Percentiles rank a stretch among this genome's conserved stretches.
phyloP scores from a whole-genome alignment of 495 filamentous ascomycete species.

The Aspergillus egyptiacus region DNA sequence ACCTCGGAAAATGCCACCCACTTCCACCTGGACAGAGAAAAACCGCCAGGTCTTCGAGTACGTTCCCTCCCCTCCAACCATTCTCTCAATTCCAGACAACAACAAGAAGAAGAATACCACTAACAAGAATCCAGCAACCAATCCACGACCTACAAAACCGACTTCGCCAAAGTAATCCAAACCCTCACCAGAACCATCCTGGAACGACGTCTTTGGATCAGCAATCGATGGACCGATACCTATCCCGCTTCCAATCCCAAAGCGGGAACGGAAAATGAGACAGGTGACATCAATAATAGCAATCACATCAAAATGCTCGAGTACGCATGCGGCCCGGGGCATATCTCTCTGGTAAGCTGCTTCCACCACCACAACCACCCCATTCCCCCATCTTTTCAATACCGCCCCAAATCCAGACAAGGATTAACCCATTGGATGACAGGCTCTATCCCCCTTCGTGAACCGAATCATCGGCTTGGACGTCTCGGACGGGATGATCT shows the following conservation, averaged over 20 bases:
- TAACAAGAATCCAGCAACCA: slow-evolving; percentile 33
- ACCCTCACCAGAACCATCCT: slow-evolving; percentile 35
- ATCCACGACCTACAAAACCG: slow-evolving; percentile 38
- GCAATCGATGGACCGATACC: slow-evolving; percentile 49
- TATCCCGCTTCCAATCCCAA: too few relatives aligned
- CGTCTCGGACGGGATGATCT: slow-evolving; percentile 61
- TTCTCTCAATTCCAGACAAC: too few relatives aligned
- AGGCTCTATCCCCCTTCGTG: slow-evolving; percentile 56
- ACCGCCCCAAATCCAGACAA: too few relatives aligned
- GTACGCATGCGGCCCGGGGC: slow-evolving; percentile 70
- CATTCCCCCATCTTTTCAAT: too few relatives aligned
- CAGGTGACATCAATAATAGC: too few relatives aligned
- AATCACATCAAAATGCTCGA: slow-evolving; percentile 64
- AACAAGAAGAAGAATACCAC: neutral
- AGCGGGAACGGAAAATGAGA: slow-evolving; percentile 34
- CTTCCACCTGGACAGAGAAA: slow-evolving; percentile 30
- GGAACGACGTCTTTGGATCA: slow-evolving; percentile 54
- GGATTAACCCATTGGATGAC: too few relatives aligned
- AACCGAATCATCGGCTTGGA: slow-evolving; percentile 60
- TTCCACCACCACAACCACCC: too few relatives aligned
- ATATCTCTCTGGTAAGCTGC: slow-evolving; percentile 48
- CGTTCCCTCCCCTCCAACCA: slow-evolving; percentile 8
- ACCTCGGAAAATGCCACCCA: neutral
- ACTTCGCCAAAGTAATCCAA: slow-evolving; percentile 34
- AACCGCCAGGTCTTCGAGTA: slow-evolving; percentile 54